Base-by-base conservation (phyloP, 805 yeast species). In the Saccharomycopsis lassenensis region DNA sequence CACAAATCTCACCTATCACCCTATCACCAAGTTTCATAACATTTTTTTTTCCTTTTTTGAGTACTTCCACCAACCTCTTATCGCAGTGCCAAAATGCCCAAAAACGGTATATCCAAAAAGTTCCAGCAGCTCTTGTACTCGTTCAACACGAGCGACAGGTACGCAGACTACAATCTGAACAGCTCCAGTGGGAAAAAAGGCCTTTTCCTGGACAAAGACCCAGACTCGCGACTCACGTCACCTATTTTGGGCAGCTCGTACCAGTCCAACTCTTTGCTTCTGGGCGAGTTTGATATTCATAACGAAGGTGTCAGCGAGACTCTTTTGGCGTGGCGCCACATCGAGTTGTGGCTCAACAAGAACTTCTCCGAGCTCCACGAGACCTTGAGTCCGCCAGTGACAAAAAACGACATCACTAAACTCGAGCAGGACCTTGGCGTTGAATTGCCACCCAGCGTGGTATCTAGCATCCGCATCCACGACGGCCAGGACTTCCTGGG, bases 401-500 rank as follows among this genome's bases (percentile, higher is more conserved):
- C 95, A 0, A 65, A 68, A 26, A 71, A 77, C 40, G 98, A 91
- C 54, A 64, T 89, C 39, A 65, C 67, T 44, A 89, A 80, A 48
- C 78, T 91, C 21, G 96, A 91, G 59, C 70, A 71, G 48, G 96
- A 89, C 55, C 62, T 86, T 51, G 75, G 71, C 30, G 62, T 84
- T 35, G 62, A 65, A 31, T 65, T 91, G 30, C 98, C 98, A 1
- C 62, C 74, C 2, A 83, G 89, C 38, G 84, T 91, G 5, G 65
- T 81, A 36, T 94, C 86, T 29, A 81, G 89, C 30, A 71, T 71
- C 51, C 70, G 75, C 49, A 59, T 80, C 27, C 95, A 91, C 47
- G 97, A 91, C 52, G 98, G 98, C 35, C 98, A 91, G 60, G 81
- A 78, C 40, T 69, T 69, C 26, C 66, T 80, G 42, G 93, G 86